Conservation (phyloP, 371 early-diverging fungal species). For the Mucor plumbeus region DNA sequence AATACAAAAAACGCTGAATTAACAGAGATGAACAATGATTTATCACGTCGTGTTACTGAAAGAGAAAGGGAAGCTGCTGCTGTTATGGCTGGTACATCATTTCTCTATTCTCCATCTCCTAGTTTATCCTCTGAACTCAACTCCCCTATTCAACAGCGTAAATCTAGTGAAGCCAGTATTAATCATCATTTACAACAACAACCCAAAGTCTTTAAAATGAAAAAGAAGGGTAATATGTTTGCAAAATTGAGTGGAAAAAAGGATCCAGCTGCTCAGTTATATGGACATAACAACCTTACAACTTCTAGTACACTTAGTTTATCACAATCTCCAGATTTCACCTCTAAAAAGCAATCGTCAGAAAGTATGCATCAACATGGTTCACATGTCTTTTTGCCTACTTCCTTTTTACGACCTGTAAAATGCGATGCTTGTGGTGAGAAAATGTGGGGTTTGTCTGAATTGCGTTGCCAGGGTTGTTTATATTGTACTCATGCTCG, state of each 20-base stretch:
- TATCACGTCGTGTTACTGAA: constrained; percentile 53
- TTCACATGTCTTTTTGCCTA: constrained; percentile 66
- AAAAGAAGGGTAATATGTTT: constrained; percentile 52
- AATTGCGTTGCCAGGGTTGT: constrained; percentile 70
- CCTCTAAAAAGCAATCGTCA: constrained; percentile 25
- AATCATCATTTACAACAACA: constrained; percentile 25
- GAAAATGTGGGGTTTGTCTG: constrained; percentile 84
- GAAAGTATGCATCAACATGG: constrained; percentile 37
- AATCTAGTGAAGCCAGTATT: constrained; percentile 31
- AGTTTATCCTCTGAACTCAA: constrained; percentile 27
- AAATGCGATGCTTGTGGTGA: constrained; percentile 87
- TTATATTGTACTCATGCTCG: constrained; percentile 36
- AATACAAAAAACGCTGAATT: constrained; percentile 60
- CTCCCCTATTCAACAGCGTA: constrained; percentile 26
- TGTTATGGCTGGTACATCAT: constrained; percentile 35
- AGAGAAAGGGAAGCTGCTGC: constrained; percentile 45
- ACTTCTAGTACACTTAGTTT: constrained; percentile 16
- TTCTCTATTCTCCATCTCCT: constrained; percentile 33
- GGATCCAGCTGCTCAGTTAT: constrained; percentile 9
- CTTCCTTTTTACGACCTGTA: constrained; percentile 68
- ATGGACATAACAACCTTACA: constrained; percentile 9
- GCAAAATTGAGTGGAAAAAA: constrained; percentile 45
- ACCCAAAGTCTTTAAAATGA: constrained; percentile 50
- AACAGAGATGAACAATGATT: constrained; percentile 59
- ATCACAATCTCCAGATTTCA: constrained; percentile 1